Conservation (phyloP, 1,284 basidiomycete genomes). For the Puccinia brachypodii region DNA sequence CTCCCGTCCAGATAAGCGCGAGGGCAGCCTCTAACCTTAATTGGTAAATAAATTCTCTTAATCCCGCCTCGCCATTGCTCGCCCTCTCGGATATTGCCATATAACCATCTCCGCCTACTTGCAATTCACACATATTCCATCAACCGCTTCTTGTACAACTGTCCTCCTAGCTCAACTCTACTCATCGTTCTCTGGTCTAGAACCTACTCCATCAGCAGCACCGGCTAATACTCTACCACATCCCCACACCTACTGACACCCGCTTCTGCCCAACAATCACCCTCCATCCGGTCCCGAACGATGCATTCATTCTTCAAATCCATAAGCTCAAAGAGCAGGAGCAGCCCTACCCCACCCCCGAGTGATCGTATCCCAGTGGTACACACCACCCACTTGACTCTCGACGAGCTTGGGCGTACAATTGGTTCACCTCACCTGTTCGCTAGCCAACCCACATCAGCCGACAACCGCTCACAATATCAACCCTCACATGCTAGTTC, state of each 20-base stretch:
- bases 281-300: background rate
- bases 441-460: background rate
- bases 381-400: background rate
- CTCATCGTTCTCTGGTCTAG: background rate
- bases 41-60: too few species aligned
- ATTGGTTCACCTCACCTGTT: background rate
- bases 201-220: background rate
- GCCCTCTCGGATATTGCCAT: too few species aligned
- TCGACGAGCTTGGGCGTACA: background rate
- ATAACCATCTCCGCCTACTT: too few species aligned
- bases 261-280: background rate
- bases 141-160: too few species aligned
- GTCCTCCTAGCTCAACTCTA: background rate
- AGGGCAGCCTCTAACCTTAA: too few species aligned
- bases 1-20: too few species aligned
- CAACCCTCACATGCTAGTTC: background rate
- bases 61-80: too few species aligned
- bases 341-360: background rate
- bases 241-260: background rate
- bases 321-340: background rate
- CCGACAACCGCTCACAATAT: too few species aligned
- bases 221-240: background rate
- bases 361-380: background rate
- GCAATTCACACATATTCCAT: too few species aligned
- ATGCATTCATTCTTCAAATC: slow-evolving; percentile 20